phyloP scores from a whole-genome alignment of 2,329 filamentous ascomycete genomes.

The Fusarium sp. region DNA sequence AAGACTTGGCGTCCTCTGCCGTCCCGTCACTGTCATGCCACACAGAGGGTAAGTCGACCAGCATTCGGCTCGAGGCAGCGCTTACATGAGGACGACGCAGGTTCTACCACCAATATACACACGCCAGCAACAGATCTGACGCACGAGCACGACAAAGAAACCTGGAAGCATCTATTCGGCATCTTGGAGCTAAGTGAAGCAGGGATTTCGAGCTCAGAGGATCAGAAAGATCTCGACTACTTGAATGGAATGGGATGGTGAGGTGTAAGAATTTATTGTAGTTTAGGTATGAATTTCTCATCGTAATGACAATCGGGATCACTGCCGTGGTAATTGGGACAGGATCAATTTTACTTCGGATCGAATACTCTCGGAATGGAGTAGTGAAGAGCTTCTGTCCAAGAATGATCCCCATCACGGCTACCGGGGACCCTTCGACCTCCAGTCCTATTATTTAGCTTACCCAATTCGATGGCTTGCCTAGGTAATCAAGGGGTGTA shows the following conservation, averaged over 20 bases:
- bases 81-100: neutral
- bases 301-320: neutral
- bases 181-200: neutral
- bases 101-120: neutral
- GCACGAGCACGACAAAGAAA: conserved; percentile 1
- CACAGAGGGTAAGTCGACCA: neutral
- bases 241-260: conserved; percentile 4
- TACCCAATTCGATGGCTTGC: neutral
- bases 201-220: neutral
- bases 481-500: neutral
- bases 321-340: neutral
- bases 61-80: neutral
- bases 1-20: neutral
- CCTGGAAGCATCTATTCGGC: neutral
- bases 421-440: neutral
- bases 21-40: neutral
- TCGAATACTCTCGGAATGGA: neutral
- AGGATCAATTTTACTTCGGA: neutral
- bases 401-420: neutral
- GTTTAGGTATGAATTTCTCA: neutral
- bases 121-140: neutral
- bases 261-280: neutral
- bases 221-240: neutral
- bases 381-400: neutral
- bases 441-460: neutral